These are phyloP conservation scores for Umbelopsis sp. DNA, from an alignment of 192 early-diverging fungal species.

Conservation along the genomic window DNA sequence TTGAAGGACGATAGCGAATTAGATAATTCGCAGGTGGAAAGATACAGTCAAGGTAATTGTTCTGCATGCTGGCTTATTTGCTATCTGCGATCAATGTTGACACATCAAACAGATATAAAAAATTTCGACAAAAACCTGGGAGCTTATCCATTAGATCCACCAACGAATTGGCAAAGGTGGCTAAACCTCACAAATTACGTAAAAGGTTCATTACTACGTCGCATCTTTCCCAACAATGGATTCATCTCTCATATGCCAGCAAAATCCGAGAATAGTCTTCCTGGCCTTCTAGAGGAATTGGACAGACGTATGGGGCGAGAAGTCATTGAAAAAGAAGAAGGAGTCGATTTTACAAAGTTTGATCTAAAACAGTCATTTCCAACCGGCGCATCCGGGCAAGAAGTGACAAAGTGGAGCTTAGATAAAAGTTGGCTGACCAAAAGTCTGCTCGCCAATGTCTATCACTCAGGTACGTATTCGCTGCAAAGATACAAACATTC, in stretches of 20 bases:
- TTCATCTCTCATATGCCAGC: constrained; percentile 39
- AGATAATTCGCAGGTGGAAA: constrained; percentile 63
- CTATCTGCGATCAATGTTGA: too few relatives aligned
- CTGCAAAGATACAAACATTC: neutral
- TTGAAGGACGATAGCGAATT: constrained; percentile 54
- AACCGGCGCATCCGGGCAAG: constrained; percentile 60
- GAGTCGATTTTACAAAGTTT: constrained; percentile 67
- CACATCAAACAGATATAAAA: constrained; percentile 61
- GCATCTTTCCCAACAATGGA: constrained; percentile 36
- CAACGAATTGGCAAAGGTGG: constrained; percentile 77
- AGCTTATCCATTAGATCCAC: constrained; percentile 75
- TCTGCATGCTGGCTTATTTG: neutral
- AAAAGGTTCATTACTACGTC: constrained; percentile 37
- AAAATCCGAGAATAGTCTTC: neutral
- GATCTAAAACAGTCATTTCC: constrained; percentile 87
- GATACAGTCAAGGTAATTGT: constrained; percentile 60
- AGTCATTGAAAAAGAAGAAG: constrained; percentile 30
- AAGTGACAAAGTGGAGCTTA: constrained; percentile 76
- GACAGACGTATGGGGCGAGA: constrained; percentile 24
- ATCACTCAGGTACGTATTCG: constrained; percentile 46
- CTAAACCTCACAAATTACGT: constrained; percentile 72
- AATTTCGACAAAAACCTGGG: constrained; percentile 82
- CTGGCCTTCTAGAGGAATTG: neutral
- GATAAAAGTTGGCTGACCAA: constrained; percentile 89
- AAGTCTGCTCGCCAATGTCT: constrained; percentile 50